Percentiles rank a stretch among this genome's conserved stretches.
Conservation (phyloP, 2,329 filamentous ascomycete genomes). For the Orbilia javanica region DNA sequence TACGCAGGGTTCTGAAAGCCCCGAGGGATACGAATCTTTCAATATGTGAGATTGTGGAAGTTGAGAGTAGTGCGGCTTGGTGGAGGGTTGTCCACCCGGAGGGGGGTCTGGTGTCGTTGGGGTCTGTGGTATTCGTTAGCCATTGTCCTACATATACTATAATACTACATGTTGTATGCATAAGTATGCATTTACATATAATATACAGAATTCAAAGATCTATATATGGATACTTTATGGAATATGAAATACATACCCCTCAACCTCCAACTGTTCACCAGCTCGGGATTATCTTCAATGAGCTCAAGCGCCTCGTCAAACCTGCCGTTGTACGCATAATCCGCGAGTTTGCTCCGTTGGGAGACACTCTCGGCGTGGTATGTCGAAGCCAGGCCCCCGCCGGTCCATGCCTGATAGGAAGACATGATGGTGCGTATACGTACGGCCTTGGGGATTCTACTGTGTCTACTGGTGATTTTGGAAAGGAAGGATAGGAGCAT, state of each 20-base stretch:
- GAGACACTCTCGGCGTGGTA: conserved; percentile 6
- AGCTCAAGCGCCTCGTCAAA: conserved; percentile 46
- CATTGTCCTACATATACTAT: neutral
- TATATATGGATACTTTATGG: too few relatives aligned
- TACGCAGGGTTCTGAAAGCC: conserved; percentile 29
- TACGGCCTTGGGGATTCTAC: neutral
- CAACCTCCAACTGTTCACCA: conserved; percentile 35
- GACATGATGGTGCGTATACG: conserved; percentile 1
- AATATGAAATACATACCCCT: conserved; percentile 24
- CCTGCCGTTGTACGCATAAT: conserved; percentile 32
- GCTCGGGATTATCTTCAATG: conserved; percentile 10
- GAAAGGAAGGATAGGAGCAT: neutral
- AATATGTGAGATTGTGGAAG: conserved; percentile 29
- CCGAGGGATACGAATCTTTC: conserved; percentile 45
- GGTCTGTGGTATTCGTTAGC: neutral
- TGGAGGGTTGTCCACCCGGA: conserved; percentile 51
- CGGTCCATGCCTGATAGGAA: conserved; percentile 32
- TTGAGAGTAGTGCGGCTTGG: conserved; percentile 32
- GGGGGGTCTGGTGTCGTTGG: conserved; percentile 18
- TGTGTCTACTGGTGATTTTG: neutral
- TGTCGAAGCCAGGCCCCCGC: conserved; percentile 22
- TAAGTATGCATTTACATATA: too few relatives aligned
- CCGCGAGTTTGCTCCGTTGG: conserved; percentile 22
- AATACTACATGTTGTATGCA: too few relatives aligned
- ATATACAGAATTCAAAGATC: too few relatives aligned